Evolutionary conservation across 2,329 filamentous ascomycete species (phyloP), one percentile per base, ranked within the genome.

Genomic region (Sphaerulina vaccinii): DNA sequence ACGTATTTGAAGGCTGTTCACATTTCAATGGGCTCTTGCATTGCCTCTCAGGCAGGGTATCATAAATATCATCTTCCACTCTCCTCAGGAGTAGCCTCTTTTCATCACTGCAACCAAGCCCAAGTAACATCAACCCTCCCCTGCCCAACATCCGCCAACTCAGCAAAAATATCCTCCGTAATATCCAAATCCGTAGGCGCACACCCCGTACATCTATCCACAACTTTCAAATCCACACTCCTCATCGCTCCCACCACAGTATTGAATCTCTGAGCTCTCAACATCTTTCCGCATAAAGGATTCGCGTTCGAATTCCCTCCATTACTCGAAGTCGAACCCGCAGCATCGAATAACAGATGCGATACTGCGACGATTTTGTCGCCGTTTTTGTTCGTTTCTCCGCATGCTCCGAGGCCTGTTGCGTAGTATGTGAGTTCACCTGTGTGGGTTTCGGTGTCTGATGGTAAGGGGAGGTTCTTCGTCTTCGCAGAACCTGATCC

Each of bases 401-500:
- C 88, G 65, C 88, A 92, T 0, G 87, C 83, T 10, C 88, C 87
- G 3, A 88, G 75, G 0, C 69, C 80, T 0, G 85, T 80, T n/a
- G 74, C 71, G 67, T 87, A 91, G 71, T 84, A 49, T 16, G 45
- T 49, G 35, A 49, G 36, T n/a, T 49, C 45, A 4, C 45, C 45
- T 3, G 72, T 77, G 61, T 80, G 82, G 1, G 77, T 75, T 2
- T 76, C 73, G 8, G 74, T 73, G 49, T 78, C 74, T 23, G 70
- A 72, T 2, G 79, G 79, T 3, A 82, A 71, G 2, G 79, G 78
- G 3, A 82, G 70, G 55, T 78, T 76, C 33, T 66, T 61, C 39
- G 56, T 51, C 39, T 66, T 68, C 2, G 32, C 29, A 6, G 38
- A 43, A 2, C 15, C n/a, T n/a, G n/a, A n/a, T n/a, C n/a, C 24